Base-by-base conservation (phyloP, 371 early-diverging fungal species). In the Rhizopus stolonifer region DNA sequence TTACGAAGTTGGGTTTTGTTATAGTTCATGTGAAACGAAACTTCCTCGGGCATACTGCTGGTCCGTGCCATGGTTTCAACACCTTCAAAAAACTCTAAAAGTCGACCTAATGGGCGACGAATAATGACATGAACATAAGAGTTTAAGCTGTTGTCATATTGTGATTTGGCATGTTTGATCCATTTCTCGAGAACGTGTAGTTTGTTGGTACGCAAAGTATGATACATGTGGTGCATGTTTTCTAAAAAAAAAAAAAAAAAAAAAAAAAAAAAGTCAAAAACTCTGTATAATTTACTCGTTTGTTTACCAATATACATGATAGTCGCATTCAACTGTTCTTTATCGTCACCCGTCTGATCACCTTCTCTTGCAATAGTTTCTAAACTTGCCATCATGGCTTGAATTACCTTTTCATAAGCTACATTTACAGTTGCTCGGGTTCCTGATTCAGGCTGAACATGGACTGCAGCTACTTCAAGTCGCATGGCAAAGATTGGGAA, bases 21-120 rank as follows among this genome's bases (percentile, higher is more conserved):
- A 67, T 89, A 92, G 36, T 88, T 85, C 65, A 91, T 65, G 53
- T 91, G 90, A 67, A 85, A 93, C 13, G 85, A 80, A 10, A 94
- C 88, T 70, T 94, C 95, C 51, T 96, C 94, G 2, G 85, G 78
- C 5, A 89, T 83, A 23, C 79, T 81, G 8, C 21, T 42, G 13
- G 87, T 87, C 59, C 86, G 90, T 43, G 91, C 74, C 54, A 92
- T 62, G 14, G 74, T 80, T 38, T 95, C 92, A 7, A 98, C 89
- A 8, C 94, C 95, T 54, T 95, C 95, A 67, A 96, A 98, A 68
- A 98, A 98, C 70, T 93, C 96, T 60, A 95, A 53, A 19, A 98
- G 77, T 56, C 85, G 89, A 6, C 93, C 92, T 14, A 96, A 69
- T 0, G 96, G 93, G 31, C 91, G 84, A 7, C 93, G 82, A 40